Conservation (phyloP, 345 rosid genomes). For the Hypericum androsaemum region DNA sequence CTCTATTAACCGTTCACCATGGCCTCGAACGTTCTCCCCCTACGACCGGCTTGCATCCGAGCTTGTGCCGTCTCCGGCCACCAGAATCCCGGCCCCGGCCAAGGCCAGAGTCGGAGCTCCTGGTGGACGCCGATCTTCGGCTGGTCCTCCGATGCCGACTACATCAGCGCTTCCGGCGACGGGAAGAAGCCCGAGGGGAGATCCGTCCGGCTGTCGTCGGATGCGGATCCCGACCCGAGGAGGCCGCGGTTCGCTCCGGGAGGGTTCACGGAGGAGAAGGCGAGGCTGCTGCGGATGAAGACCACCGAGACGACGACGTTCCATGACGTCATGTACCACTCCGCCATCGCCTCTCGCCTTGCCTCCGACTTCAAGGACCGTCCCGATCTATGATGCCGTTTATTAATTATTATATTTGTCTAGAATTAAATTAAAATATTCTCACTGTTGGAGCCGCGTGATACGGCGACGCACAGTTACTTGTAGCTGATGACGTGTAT, state of each 20-base stretch:
- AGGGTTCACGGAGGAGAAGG: slow-evolving; percentile 52
- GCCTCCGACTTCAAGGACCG: slow-evolving; percentile 36
- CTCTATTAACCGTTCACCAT: slow-evolving; percentile 7
- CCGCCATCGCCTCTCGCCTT: slow-evolving; percentile 53
- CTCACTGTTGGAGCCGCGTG: too few relatives aligned
- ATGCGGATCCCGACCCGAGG: slow-evolving; percentile 8
- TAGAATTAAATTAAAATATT: too few relatives aligned
- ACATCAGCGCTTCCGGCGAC: slow-evolving; percentile 24
- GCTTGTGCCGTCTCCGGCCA: slow-evolving; percentile 15
- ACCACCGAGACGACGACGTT: slow-evolving; percentile 29
- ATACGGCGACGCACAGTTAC: too few relatives aligned
- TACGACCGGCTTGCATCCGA: slow-evolving; percentile 12
- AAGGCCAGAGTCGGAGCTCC: slow-evolving; percentile 10
- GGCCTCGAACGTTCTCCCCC: slow-evolving; percentile 31
- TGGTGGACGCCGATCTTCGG: slow-evolving; percentile 59
- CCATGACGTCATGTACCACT: slow-evolving; percentile 73
- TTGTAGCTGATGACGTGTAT: too few relatives aligned
- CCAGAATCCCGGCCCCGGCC: slow-evolving; percentile 10
- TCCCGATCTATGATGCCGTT: slow-evolving; percentile 12
- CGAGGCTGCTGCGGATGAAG: slow-evolving; percentile 49
- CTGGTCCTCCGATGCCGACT: slow-evolving; percentile 43
- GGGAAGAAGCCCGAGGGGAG: neutral
- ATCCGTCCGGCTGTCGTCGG: slow-evolving; percentile 5
- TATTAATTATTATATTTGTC: too few relatives aligned
- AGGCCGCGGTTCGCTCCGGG: slow-evolving; percentile 32